Evolutionary conservation across 2,329 filamentous ascomycete species (phyloP), one percentile per base, ranked within the genome.

Genomic region (Neofusicoccum parvum): DNA sequence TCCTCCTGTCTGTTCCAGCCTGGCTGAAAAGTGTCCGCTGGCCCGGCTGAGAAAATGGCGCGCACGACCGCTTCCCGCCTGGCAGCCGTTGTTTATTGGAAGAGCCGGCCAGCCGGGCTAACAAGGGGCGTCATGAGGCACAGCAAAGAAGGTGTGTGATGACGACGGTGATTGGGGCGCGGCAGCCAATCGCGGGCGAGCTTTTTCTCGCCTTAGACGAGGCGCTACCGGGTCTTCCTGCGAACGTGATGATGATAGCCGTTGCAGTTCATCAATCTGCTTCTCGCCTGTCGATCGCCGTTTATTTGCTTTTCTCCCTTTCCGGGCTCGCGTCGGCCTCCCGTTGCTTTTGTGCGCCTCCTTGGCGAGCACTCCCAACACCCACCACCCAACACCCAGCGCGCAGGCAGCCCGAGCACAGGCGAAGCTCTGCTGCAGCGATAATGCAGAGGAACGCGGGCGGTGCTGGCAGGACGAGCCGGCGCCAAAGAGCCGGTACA

Each of bases 241-340:
- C 48, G 10, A n/a, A 41, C 15, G 43, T 37, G 27, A 23, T 60
- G 56, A 17, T 48, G 56, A 60, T 60, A 37, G 43, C 56, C 56
- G 43, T 60, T 60, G 56, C 41, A 20, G 43, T n/a, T n/a, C 27
- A 32, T 60, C 37, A n/a, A 51, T 51, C 46, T 12, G 27, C 27
- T 5, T 32, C 27, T 32, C 27, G 27, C 27, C 27, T 32, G 27
- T 32, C 27, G 27, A 32, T 32, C 27, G 5, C 27, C 27, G 27
- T 32, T 32, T 7, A 32, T 51, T 11, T 62, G 46, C 20, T 41
- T 62, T 43, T 37, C 56, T 27, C 23, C 23, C 23, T 17, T 23
- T 9, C 39, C 39, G 41, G 45, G 5, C 4, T 36, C 37, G 17
- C 10, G 37, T 39, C 12, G 2, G 17, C 39, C 37, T 39, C 5